Percentiles rank a stretch among this genome's conserved stretches.
Conservation (phyloP, 768 basidiomycete genomes). For the Floccularia luteovirens region DNA sequence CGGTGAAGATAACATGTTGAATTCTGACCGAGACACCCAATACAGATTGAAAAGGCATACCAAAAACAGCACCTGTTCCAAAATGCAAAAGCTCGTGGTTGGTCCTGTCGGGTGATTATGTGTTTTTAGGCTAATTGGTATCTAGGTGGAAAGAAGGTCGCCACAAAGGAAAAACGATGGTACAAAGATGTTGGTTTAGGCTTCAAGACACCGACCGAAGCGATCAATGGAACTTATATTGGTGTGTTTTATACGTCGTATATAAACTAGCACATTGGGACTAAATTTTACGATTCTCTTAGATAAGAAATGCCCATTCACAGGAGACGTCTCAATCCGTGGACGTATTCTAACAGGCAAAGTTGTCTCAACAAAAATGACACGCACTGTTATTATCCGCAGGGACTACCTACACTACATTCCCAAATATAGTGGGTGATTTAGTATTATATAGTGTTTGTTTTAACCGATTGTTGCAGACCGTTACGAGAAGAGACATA, state of each 20-base stretch:
- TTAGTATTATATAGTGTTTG: not conserved
- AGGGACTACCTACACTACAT: constrained; percentile 93
- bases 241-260: constrained; percentile 59
- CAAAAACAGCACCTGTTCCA: constrained; percentile 99
- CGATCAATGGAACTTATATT: constrained; percentile 94
- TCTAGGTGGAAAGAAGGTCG: constrained; percentile 82
- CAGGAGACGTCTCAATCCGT: constrained; percentile 93
- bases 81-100: constrained; percentile 90
- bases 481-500: constrained; percentile 98
- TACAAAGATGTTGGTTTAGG: constrained; percentile 98
- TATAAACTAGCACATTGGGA: constrained; percentile 2
- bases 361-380: constrained; percentile 99
- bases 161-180: constrained; percentile 96
- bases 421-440: constrained; percentile 89
- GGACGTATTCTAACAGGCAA: constrained; percentile 98
- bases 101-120: constrained; percentile 22
- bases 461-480: constrained; percentile 33
- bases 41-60: constrained; percentile 91
- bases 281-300: not conserved
- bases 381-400: constrained; percentile 95
- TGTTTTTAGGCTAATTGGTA: constrained; percentile 5
- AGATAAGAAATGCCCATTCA: constrained; percentile 99
- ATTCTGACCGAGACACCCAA: constrained; percentile 6
- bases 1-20: not conserved
- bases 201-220: constrained; percentile 94